Evolutionary conservation across 306 rosid species (phyloP), one percentile per base, ranked within the genome.

Genomic region (Vicia villosa): DNA sequence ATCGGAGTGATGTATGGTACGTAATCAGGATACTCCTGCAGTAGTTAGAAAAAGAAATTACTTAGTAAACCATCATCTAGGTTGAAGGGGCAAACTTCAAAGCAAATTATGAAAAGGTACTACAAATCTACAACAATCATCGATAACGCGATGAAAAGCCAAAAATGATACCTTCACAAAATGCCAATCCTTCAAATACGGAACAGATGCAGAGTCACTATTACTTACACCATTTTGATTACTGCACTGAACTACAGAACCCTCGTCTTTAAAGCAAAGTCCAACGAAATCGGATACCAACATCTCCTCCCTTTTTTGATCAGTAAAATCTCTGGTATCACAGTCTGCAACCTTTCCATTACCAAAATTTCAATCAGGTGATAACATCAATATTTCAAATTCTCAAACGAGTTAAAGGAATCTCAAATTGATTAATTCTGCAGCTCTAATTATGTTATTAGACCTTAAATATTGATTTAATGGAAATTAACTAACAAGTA

Each of bases 111-210:
- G n/a, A n/a, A n/a, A n/a, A n/a, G n/a, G n/a, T n/a, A n/a, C n/a
- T n/a, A n/a, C n/a, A n/a, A n/a, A n/a, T n/a, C n/a, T n/a, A n/a
- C 52, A 45, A 51, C 68, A 41, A 72, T n/a, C 34, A 68, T 73
- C 5, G 32, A 12, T 45, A 42, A 72, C 66, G 14, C 22, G 24
- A 28, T 5, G 16, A 73, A 56, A 8, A 56, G 59, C 42, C 6
- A 10, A 59, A 69, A 56, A 37, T 17, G 14, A 45, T 64, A 91
- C 99, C 97, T 88, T 94, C 6, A 88, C 95, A 79, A 94, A 88
- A 89, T 94, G 99, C 97, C 99, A 94, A 77, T 94, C 97, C 88
- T 94, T 94, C 86, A 94, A 83, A 83, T 94, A 94, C 9, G 85
- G 87, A 45, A 83, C 76, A 52, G 76, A 66, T 21, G 77, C 68